Evolutionary conservation across 768 basidiomycete genomes (phyloP), one percentile per base, ranked within the genome.

Genomic region (Tylopilus cervinicoccineus): DNA sequence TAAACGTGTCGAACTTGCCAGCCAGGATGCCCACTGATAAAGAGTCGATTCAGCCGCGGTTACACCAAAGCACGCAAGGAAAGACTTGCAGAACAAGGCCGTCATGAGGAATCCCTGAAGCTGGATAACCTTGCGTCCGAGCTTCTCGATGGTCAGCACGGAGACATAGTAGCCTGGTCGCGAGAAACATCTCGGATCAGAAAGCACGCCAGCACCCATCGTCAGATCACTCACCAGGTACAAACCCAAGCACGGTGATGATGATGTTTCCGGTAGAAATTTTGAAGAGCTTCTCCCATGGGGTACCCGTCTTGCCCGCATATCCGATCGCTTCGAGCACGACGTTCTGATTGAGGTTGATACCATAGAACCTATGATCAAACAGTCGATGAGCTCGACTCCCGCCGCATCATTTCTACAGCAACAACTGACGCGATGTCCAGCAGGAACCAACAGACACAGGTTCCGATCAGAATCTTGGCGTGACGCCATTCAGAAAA

Each of bases 81-180:
- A 23, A 5, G 8, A 56, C 73, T 12, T 67, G 85, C 83, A 66
- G 71, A 88, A 86, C 0, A 89, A 65, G 1, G 80, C 83, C n/a
- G 80, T 72, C 56, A 83, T 58, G 31, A 87, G 57, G 76, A 89
- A 89, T 3, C 88, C 88, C 59, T 83, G 79, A 19, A 88, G 70
- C 58, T 90, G 88, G 52, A 90, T 88, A 66, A 73, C 72, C 57
- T 88, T 89, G 17, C 88, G 76, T 0, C 87, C 86, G 10, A 87
- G 74, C 45, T 76, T 77, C 67, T 89, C 88, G 50, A 88, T 83
- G 2, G 79, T 79, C 28, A 89, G 61, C 33, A 88, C 68, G 1
- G 85, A 73, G 8, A 72, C 80, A 59, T 84, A 89, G 70, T 88
- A 87, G 10, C 85, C 83, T 83, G 32, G 9, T 9, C 31, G 39